Evolutionary conservation across 2,329 filamentous ascomycete genomes (phyloP).

Genomic region (Nannizziopsis barbatae): DNA sequence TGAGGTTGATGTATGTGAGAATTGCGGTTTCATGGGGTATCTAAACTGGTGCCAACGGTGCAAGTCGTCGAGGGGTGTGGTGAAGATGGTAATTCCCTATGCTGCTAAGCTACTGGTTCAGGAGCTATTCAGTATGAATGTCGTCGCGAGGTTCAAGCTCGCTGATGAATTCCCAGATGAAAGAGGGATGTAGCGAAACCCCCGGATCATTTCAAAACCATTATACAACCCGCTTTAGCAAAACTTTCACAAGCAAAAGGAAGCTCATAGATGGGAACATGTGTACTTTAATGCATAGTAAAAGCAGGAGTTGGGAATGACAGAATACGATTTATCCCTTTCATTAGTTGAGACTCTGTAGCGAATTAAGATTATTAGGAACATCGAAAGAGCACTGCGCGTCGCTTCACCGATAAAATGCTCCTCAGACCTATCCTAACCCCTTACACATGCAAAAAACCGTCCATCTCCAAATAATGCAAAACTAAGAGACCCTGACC

Average conservation of each 20-base stretch:
- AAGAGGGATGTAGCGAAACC: conserved; percentile 24
- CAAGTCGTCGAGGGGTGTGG: conserved; percentile 69
- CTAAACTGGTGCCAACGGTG: conserved; percentile 91
- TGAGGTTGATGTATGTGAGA: conserved; percentile 84
- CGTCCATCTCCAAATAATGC: neutral
- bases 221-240: neutral
- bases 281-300: neutral
- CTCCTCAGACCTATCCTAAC: neutral
- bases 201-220: neutral
- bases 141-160: conserved; percentile 80
- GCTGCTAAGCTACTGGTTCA: conserved; percentile 93
- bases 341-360: neutral
- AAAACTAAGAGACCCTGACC: neutral
- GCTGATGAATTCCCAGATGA: conserved; percentile 77
- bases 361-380: too few relatives aligned
- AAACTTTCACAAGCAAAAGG: neutral
- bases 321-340: too few relatives aligned
- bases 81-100: conserved; percentile 93
- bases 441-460: neutral
- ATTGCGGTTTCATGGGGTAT: conserved; percentile 90
- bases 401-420: neutral
- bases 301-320: neutral
- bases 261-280: too few relatives aligned
- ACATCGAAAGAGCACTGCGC: too few relatives aligned
- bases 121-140: conserved; percentile 96